Base-by-base conservation (phyloP, 2,329 filamentous ascomycete genomes). In the Ascocoryne sarcoides region DNA sequence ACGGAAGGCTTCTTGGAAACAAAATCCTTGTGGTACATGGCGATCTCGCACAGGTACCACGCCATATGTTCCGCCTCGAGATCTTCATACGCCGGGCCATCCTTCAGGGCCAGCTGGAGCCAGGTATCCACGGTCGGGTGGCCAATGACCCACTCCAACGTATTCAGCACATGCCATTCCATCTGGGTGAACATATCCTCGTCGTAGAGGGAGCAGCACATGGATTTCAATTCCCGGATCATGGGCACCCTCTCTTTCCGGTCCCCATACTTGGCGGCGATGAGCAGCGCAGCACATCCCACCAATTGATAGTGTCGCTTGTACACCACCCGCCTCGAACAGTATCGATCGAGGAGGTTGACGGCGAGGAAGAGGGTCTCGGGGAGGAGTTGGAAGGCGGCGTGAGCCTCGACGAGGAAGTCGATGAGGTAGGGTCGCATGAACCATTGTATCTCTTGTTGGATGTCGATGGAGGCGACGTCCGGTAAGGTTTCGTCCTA, bases 121-220 rank as follows among this genome's bases (percentile, higher is more conserved):
- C 95, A 98, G 62, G 83, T 85, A 64, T 96, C 90, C 51, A 95
- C 85, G 19, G 92, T 96, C 1, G 92, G 89, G 66, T 96, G 90
- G 40, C 92, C 92, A 52, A 98, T 84, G 52, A 82, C 79, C 92
- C 92, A 98, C 62, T 93, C 87, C 44, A 98, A 76, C 1, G 92
- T 98, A 67, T 95, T 93, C 54, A 98, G 75, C 28, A 98, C 90
- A 63, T 98, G 92, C 89, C 93, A 96, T 69, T 98, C 92, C 92
- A 98, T 98, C 65, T 98, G 92, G 9, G 89, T 90, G 68, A 98
- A 98, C 92, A 98, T 98, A 67, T 95, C 90, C 36, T 95, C 88
- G 57, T 98, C 92, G 66, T 98, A 98, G 29, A 96, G 75, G 28
- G 85, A 89, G 67, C 92, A 96, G 75, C 92, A 98, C 92, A 98